Conservation (phyloP, 148 eudicot species). For the Heliamphora exappendiculata region DNA sequence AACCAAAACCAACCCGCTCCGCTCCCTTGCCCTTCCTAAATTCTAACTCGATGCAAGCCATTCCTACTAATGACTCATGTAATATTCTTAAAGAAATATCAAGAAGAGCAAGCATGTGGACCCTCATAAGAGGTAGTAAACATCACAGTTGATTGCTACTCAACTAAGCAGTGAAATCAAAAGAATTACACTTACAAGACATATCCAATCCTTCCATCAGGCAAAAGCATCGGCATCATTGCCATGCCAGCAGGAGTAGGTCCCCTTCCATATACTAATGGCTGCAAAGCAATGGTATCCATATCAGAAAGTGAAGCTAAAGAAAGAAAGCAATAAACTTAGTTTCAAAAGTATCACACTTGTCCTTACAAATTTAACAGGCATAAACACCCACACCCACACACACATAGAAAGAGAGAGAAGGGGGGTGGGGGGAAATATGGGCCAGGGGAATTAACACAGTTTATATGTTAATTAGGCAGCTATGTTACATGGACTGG, state of each 20-base stretch:
- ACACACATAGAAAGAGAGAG: neutral
- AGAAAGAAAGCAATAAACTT: neutral
- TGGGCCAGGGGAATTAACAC: neutral
- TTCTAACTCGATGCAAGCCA: neutral
- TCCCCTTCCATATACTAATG: conserved; percentile 74
- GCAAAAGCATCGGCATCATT: conserved; percentile 98
- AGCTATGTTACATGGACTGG: no score
- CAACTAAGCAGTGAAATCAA: neutral
- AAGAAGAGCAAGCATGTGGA: neutral
- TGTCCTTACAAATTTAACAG: no score
- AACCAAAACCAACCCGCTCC: no score
- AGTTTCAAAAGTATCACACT: neutral
- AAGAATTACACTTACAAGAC: conserved; percentile 61
- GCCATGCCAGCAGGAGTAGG: conserved; percentile 63
- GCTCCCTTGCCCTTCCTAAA: no score
- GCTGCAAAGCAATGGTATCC: conserved; percentile 36
- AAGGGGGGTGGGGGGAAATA: neutral
- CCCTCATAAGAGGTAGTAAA: neutral
- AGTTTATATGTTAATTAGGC: neutral
- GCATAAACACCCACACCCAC: neutral
- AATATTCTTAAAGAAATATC: neutral
- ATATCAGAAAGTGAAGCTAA: conserved; percentile 6
- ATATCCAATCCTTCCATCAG: conserved; percentile 93
- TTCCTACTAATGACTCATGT: neutral
- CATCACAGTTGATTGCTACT: no score